Evolutionary conservation across 768 basidiomycete species (phyloP), one percentile per base, ranked within the genome.

Genomic region (Panaeolus papilionaceus): DNA sequence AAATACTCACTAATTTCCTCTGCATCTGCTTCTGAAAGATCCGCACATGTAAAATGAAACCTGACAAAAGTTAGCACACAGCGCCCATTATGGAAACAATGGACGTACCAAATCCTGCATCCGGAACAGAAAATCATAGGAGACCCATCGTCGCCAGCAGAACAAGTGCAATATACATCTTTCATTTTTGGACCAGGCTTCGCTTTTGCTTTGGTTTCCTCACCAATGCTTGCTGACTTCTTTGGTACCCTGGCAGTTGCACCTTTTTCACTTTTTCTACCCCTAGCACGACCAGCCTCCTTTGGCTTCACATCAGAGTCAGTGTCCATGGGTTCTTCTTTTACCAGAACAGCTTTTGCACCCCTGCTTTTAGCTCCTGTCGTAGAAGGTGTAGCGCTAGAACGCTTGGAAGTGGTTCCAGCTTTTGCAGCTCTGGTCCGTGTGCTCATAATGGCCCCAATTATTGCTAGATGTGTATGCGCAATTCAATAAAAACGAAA

Each of bases 21-120:
- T 9, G 93, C 93, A 70, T 89, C 84, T 63, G 83, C 79, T 70
- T 87, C 86, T 66, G 76, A 82, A 61, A 95, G 76, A 67, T 86
- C 79, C 10, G 94, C 83, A 78, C 94, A 95, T n/a, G 79, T 78
- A 72, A 95, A 95, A 77, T 95, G 94, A 77, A 88, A 94, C 94
- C 94, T 95, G 63, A 28, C 26, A 38, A 39, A 26, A 47, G 12
- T n/a, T 18, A 64, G 4, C 37, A 63, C 66, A 33, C 18, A 42
- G 7, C 12, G 51, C 37, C 62, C 58, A 58, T 38, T 45, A 66
- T 38, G 47, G 65, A 33, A 63, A 64, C 58, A 64, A 20, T 63
- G 51, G 66, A 91, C 82, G 61, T 68, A 83, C 94, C 93, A 94
- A 69, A 89, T 89, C 28, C 80, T 82, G 76, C 94, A 95, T 63